phyloP scores from a whole-genome alignment of 208 protist species.

The Leishmania amazonensis region DNA sequence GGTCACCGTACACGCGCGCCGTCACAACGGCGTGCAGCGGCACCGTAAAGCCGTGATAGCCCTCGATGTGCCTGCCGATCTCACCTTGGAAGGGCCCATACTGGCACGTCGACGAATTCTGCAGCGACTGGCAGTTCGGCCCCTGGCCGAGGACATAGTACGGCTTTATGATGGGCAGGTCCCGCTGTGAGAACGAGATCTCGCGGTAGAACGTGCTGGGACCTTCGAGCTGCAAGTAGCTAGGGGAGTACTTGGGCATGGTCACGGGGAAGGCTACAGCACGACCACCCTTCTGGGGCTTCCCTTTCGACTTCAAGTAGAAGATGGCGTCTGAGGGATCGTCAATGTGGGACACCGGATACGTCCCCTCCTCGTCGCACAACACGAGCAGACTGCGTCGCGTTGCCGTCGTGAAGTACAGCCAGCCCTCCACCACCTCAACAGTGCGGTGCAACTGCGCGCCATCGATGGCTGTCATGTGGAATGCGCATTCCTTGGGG shows the following conservation, averaged over 20 bases:
- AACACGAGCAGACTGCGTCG: conserved; percentile 53
- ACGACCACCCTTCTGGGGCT: background rate
- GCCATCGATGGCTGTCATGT: conserved; percentile 72
- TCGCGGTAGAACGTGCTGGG: conserved; percentile 32
- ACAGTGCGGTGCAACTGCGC: conserved; percentile 54
- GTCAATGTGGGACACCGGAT: conserved; percentile 50
- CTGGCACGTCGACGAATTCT: conserved; percentile 58
- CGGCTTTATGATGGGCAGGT: conserved; percentile 31
- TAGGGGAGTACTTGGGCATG: conserved; percentile 38
- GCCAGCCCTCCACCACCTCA: conserved; percentile 44
- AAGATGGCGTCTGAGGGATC: conserved; percentile 46
- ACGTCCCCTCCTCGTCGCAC: conserved; percentile 47
- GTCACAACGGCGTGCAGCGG: conserved; percentile 63
- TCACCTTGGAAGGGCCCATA: conserved; percentile 74
- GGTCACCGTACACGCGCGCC: conserved; percentile 73
- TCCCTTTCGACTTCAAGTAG: conserved; percentile 42
- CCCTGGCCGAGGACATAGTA: conserved; percentile 82
- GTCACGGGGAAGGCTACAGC: conserved; percentile 43
- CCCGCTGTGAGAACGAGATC: conserved; percentile 73
- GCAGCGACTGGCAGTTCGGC: conserved; percentile 58
- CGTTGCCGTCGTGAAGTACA: conserved; percentile 86
- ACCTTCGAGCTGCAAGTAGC: conserved; percentile 50
- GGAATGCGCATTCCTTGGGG: conserved; percentile 59
- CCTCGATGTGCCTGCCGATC: conserved; percentile 22
- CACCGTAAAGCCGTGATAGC: conserved; percentile 74